phyloP scores from a whole-genome alignment of 768 basidiomycete genomes.

The Antrodiella citrinella region DNA sequence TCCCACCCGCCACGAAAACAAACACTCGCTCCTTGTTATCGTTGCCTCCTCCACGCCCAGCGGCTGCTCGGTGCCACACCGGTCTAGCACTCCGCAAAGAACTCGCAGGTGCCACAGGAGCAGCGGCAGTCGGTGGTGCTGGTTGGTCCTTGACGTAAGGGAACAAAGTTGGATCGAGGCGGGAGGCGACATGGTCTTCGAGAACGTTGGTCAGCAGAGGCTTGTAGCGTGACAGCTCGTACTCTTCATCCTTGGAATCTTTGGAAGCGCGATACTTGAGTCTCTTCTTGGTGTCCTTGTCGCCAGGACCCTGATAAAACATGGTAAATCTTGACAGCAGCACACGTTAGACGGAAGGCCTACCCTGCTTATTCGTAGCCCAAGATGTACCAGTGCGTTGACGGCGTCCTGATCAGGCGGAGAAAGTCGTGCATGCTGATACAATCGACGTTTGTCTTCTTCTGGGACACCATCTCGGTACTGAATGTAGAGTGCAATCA shows the following conservation, averaged over 20 bases:
- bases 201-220: constrained; percentile 75
- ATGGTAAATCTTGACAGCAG: neutral
- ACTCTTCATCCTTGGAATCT: constrained; percentile 74
- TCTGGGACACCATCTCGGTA: constrained; percentile 97
- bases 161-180: constrained; percentile 71
- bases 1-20: constrained; percentile 89
- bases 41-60: constrained; percentile 36
- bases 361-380: constrained; percentile 79
- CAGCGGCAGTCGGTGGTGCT: constrained; percentile 35
- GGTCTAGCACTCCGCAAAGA: constrained; percentile 88
- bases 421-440: constrained; percentile 87
- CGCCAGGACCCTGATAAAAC: constrained; percentile 49
- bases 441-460: constrained; percentile 88
- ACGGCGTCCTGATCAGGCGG: constrained; percentile 90
- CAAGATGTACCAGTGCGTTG: constrained; percentile 77
- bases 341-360: too few relatives aligned
- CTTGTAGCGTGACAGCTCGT: constrained; percentile 91
- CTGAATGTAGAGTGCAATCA: constrained; percentile 93
- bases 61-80: constrained; percentile 78
- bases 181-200: constrained; percentile 78
- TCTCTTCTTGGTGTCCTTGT: constrained; percentile 74
- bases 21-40: constrained; percentile 69
- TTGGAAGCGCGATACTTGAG: constrained; percentile 56
- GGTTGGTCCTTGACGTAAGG: constrained; percentile 87
- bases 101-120: constrained; percentile 36